Percentiles rank a stretch among this genome's conserved stretches.
These are phyloP conservation scores for Candida namnaoensis DNA, from an alignment of 805 yeast genomes.

Conservation along the genomic window DNA sequence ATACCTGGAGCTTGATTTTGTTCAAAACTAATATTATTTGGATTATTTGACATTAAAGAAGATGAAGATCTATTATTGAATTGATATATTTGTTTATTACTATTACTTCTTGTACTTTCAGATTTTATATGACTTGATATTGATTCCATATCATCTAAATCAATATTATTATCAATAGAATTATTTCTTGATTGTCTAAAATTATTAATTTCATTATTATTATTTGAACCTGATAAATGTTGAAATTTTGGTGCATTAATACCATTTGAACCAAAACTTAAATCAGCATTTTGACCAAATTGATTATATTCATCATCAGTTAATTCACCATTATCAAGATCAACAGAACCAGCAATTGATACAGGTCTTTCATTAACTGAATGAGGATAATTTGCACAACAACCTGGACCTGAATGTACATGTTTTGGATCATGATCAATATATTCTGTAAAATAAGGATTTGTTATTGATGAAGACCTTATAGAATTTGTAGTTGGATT, in stretches of 20 bases:
- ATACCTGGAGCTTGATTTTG: slow-evolving; percentile 71
- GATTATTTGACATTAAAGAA: slow-evolving; percentile 2
- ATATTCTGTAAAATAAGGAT: slow-evolving; percentile 5
- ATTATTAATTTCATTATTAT: too few species aligned
- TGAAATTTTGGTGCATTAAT: not conserved
- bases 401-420: slow-evolving; percentile 44
- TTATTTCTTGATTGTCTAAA: too few species aligned
- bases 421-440: slow-evolving; percentile 21
- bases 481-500: not conserved
- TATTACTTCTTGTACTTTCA: too few species aligned
- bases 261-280: not conserved
- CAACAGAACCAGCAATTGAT: slow-evolving; percentile 55
- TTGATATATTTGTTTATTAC: too few species aligned
- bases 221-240: not conserved
- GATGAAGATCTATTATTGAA: too few species aligned
- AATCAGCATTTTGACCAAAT: too few species aligned
- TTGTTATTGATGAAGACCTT: not conserved
- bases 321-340: slow-evolving; percentile 34
- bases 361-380: slow-evolving; percentile 56
- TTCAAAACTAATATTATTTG: slow-evolving; percentile 41
- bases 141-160: too few species aligned
- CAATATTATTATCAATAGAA: too few species aligned
- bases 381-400: slow-evolving; percentile 45
- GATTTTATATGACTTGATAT: too few species aligned
- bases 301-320: slow-evolving; percentile 34